Conservation (phyloP, 1,284 basidiomycete genomes). For the Fomitopsis pinicola region DNA sequence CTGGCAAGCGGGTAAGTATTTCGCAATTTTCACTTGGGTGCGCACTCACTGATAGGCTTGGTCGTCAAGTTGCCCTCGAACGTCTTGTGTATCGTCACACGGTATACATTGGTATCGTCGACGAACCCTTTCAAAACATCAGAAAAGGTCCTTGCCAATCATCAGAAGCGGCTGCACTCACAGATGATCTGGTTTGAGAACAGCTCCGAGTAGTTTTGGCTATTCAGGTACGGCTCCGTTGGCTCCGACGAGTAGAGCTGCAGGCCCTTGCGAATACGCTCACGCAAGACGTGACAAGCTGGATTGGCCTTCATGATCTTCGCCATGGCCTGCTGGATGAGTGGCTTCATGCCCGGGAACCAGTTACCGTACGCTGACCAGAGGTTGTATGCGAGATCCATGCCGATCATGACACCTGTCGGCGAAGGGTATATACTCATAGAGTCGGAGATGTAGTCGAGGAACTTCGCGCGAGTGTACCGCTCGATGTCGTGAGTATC, state of each 20-base stretch:
- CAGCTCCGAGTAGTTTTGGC: slow-evolving; percentile 95
- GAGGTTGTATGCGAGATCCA: slow-evolving; percentile 97
- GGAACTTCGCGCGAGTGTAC: slow-evolving; percentile 96
- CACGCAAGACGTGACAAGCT: slow-evolving; percentile 95
- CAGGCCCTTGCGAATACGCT: slow-evolving; percentile 97
- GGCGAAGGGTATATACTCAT: slow-evolving; percentile 99
- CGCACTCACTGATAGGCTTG: slow-evolving; percentile 86
- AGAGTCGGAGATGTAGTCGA: slow-evolving; percentile 92
- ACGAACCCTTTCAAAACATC: slow-evolving; percentile 71
- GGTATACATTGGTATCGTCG: slow-evolving; percentile 99
- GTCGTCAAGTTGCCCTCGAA: slow-evolving; percentile 99
- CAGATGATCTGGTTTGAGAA: slow-evolving; percentile 99
- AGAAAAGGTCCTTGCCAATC: slow-evolving; percentile 5
- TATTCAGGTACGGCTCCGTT: slow-evolving; percentile 98
- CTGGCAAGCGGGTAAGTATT: slow-evolving; percentile 29
- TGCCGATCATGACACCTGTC: slow-evolving; percentile 97
- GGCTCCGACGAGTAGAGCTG: slow-evolving; percentile 99
- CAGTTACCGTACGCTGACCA: slow-evolving; percentile 99
- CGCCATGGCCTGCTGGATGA: slow-evolving; percentile 98
- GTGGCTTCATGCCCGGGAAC: slow-evolving; percentile 98
- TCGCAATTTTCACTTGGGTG: neutral
- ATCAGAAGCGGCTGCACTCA: slow-evolving; percentile 28
- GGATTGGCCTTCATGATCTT: slow-evolving; percentile 99
- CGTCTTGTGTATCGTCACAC: slow-evolving; percentile 99
- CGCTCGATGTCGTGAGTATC: slow-evolving; percentile 98